Percentiles rank a stretch among this genome's conserved stretches.
These are phyloP conservation scores for Coemansia sp. DNA, from an alignment of 192 early-diverging fungal species.

Conservation along the genomic window DNA sequence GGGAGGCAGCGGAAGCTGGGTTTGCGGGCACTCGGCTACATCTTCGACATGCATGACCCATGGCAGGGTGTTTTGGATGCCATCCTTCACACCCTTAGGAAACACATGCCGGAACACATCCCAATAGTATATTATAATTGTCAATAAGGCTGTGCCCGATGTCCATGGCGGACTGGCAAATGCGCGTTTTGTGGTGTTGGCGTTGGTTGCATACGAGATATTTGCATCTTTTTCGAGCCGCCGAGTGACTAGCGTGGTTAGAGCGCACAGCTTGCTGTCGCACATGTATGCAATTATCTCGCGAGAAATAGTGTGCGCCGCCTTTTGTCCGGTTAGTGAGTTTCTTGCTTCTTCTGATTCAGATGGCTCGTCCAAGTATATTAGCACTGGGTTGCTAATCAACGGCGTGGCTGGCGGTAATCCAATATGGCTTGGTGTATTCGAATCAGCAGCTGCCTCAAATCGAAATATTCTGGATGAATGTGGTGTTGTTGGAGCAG, in stretches of 20 bases:
- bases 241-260: slow-evolving; percentile 15
- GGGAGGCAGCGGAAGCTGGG: slow-evolving; percentile 14
- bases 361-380: slow-evolving; percentile 30
- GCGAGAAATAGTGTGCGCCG: slow-evolving; percentile 20
- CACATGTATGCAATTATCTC: slow-evolving; percentile 22
- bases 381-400: slow-evolving; percentile 10
- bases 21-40: slow-evolving; percentile 17
- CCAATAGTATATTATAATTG: slow-evolving; percentile 32
- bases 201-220: neutral
- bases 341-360: neutral
- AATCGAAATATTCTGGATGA: too few species aligned
- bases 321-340: neutral
- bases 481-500: too few species aligned
- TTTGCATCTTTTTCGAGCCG: slow-evolving; percentile 15
- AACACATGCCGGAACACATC: slow-evolving; percentile 13
- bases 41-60: slow-evolving; percentile 48
- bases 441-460: neutral
- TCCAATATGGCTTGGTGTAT: neutral
- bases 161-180: slow-evolving; percentile 39
- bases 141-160: slow-evolving; percentile 33
- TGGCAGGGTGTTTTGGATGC: slow-evolving; percentile 15
- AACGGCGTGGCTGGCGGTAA: neutral
- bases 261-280: slow-evolving; percentile 8
- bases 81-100: slow-evolving; percentile 1
- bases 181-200: neutral